These are phyloP conservation scores for Ploettnerulaceae sp. DNA, from an alignment of 2,329 filamentous ascomycete genomes.

Conservation along the genomic window DNA sequence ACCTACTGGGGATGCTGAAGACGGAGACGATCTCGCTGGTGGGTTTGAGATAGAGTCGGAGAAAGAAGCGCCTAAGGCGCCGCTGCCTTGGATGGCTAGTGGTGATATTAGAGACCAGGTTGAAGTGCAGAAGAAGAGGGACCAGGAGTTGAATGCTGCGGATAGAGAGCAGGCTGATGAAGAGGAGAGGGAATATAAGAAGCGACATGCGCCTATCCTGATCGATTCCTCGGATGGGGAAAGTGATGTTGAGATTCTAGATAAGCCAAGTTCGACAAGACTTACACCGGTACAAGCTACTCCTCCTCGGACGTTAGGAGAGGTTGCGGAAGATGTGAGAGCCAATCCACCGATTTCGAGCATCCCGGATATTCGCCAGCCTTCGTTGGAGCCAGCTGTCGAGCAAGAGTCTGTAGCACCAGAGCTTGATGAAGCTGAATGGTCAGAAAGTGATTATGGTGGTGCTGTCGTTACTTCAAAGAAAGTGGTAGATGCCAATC, in stretches of 20 bases:
- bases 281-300: neutral
- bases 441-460: conserved; percentile 48
- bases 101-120: conserved; percentile 61
- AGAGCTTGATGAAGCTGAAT: conserved; percentile 41
- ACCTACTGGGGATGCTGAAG: conserved; percentile 17
- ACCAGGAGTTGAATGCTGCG: conserved; percentile 59
- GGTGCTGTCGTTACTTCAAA: conserved; percentile 21
- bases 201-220: conserved; percentile 50
- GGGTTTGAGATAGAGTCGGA: conserved; percentile 37
- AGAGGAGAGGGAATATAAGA: conserved; percentile 46
- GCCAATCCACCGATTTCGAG: conserved; percentile 24
- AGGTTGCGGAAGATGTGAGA: conserved; percentile 33
- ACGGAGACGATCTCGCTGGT: conserved; percentile 33
- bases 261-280: conserved; percentile 35
- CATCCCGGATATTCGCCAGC: conserved; percentile 26
- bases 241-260: conserved; percentile 54
- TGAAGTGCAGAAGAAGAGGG: conserved; percentile 52
- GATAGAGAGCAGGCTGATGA: conserved; percentile 54
- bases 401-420: neutral
- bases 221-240: conserved; percentile 57
- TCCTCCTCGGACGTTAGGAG: conserved; percentile 13
- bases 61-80: conserved; percentile 40
- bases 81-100: conserved; percentile 72
- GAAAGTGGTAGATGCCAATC: conserved; percentile 6
- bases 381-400: conserved; percentile 1